Evolutionary conservation across 139 green algal genomes (phyloP).

Genomic region (Parachlorella kessleri): DNA sequence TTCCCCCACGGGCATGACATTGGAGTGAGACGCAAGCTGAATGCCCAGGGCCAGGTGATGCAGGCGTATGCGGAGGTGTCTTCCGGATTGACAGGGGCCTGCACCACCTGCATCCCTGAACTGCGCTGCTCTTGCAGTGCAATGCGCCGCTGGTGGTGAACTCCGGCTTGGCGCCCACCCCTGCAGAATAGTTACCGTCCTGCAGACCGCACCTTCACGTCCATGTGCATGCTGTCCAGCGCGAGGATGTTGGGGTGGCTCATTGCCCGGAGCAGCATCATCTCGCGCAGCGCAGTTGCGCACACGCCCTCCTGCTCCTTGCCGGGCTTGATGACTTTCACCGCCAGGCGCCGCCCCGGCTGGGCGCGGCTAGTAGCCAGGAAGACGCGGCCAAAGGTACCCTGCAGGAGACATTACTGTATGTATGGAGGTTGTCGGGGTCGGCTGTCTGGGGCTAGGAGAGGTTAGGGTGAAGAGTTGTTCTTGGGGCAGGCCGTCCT

Average conservation of each 20-base stretch:
- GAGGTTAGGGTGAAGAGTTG: not conserved
- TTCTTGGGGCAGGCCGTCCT: not conserved
- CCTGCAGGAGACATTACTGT: no score
- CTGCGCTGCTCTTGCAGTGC: no score
- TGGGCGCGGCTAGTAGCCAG: constrained; percentile 6
- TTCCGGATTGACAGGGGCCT: no score
- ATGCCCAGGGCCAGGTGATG: no score
- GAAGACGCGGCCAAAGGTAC: constrained; percentile 26
- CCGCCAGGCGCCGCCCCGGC: constrained; percentile 4
- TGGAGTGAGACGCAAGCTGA: no score
- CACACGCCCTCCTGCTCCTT: constrained; percentile 60
- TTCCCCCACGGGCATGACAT: no score
- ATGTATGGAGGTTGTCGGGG: no score
- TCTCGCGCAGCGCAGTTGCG: constrained; percentile 74
- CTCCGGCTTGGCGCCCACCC: no score
- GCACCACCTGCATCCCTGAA: no score
- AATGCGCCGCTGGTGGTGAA: no score
- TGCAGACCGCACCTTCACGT: not conserved
- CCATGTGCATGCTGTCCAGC: constrained; percentile 62
- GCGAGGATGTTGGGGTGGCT: constrained; percentile 70
- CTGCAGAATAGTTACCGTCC: no score
- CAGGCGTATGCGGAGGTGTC: not conserved
- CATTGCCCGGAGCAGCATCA: constrained; percentile 77
- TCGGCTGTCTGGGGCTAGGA: no score
- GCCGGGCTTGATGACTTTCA: constrained; percentile 29